These are phyloP conservation scores for Polygonum aviculare DNA, from an alignment of 148 eudicot genomes.

Conservation along the genomic window DNA sequence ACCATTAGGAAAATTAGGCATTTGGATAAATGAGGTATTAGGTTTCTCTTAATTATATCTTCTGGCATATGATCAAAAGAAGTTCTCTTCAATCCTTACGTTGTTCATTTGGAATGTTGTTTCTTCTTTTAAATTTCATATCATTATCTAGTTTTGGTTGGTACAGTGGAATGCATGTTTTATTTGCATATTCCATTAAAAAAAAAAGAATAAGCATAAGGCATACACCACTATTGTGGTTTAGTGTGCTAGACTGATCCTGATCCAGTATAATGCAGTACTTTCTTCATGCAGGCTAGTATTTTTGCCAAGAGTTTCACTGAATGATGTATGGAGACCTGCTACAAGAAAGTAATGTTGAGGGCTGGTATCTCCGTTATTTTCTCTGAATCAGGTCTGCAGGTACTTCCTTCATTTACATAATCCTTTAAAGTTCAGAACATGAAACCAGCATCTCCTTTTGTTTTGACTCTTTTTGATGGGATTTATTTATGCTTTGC, in stretches of 20 bases:
- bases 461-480: background rate
- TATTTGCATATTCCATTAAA: background rate
- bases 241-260: background rate
- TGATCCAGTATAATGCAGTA: background rate
- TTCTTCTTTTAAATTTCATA: background rate
- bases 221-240: background rate
- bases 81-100: background rate
- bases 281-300: constrained; percentile 52
- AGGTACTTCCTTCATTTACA: constrained; percentile 39
- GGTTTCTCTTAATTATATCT: constrained; percentile 7
- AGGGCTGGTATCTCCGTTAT: constrained; percentile 59
- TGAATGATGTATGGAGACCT: constrained; percentile 88
- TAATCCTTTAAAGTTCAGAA: background rate
- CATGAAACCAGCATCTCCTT: background rate
- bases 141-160: background rate
- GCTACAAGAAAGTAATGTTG: constrained; percentile 72
- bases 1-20: constrained; percentile 51
- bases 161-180: background rate
- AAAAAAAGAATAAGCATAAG: background rate
- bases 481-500: background rate
- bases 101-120: background rate
- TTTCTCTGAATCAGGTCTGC: constrained; percentile 65
- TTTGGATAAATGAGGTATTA: constrained; percentile 64
- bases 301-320: constrained; percentile 71
- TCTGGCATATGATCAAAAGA: background rate